A percentile compares a stretch with the other conserved stretches of the same genome.
These are phyloP conservation scores for Avena insularis DNA, from an alignment of 176 grass and related monocot species.

Conservation along the genomic window DNA sequence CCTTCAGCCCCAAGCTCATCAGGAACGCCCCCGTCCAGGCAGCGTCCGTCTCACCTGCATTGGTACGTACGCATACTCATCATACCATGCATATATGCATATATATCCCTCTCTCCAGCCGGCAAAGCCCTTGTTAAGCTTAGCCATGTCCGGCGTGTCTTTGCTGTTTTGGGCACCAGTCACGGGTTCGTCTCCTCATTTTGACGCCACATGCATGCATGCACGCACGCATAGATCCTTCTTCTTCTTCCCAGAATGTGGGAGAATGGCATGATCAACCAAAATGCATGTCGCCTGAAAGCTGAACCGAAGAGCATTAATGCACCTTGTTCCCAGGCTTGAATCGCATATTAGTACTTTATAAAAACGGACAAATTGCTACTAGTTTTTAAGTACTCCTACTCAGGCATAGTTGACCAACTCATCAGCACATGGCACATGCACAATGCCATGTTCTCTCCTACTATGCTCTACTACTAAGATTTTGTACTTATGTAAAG, in stretches of 20 bases:
- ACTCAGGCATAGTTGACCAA: background rate
- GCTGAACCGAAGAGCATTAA: background rate
- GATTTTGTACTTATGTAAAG: background rate
- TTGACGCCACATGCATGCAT: background rate
- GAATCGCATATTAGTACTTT: background rate
- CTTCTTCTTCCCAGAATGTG: slow-evolving; percentile 14
- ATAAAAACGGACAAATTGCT: background rate
- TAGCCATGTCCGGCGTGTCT: background rate
- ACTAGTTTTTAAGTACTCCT: background rate
- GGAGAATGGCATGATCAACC: background rate
- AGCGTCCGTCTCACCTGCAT: slow-evolving; percentile 35
- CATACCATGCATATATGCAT: background rate
- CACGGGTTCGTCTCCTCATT: background rate
- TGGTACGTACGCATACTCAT: slow-evolving; percentile 51
- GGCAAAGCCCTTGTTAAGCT: background rate
- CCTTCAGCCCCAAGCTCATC: slow-evolving; percentile 60
- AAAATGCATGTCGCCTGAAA: background rate
- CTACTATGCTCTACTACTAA: background rate
- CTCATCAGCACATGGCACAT: background rate
- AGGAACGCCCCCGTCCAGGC: slow-evolving; percentile 66
- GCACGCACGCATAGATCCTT: background rate
- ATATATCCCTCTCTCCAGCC: background rate
- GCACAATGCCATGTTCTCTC: background rate
- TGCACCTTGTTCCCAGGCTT: background rate
- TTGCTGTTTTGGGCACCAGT: background rate